Conservation (phyloP, 2,329 filamentous ascomycete genomes). For the Ophiostoma sp. region DNA sequence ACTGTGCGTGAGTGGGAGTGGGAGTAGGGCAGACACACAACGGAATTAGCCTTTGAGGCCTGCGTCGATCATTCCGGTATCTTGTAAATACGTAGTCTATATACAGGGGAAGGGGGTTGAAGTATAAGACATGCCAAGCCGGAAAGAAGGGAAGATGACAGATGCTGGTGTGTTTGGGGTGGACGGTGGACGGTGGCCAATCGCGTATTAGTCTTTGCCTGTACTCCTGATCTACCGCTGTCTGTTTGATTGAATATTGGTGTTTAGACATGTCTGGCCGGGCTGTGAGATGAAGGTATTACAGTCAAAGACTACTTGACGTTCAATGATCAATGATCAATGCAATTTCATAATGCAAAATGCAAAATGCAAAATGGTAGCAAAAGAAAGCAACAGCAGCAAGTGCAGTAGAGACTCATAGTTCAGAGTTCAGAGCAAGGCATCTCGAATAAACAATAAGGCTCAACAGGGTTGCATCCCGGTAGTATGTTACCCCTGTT, state of each 20-base stretch:
- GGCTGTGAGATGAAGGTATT: no score
- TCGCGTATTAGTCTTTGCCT: constrained; percentile 2
- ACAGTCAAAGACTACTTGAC: no score
- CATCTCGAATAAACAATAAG: neutral
- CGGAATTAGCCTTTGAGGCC: neutral
- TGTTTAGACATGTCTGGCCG: neutral
- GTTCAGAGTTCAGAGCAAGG: neutral
- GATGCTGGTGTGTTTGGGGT: neutral
- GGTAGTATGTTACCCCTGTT: neutral
- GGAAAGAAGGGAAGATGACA: neutral
- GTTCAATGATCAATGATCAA: no score
- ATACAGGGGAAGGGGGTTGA: neutral
- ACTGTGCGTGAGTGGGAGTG: neutral
- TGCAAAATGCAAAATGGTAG: neutral
- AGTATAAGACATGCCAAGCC: constrained; percentile 11
- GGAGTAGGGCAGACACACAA: neutral
- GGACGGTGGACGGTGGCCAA: neutral
- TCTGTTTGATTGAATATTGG: neutral
- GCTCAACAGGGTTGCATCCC: neutral
- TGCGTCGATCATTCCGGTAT: constrained; percentile 9
- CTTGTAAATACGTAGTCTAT: neutral
- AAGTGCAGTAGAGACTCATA: neutral
- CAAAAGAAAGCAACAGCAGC: neutral
- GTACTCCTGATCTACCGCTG: neutral
- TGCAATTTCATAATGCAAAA: neutral